phyloP scores from a whole-genome alignment of 208 protist species.

The Trypanosoma scelopori region DNA sequence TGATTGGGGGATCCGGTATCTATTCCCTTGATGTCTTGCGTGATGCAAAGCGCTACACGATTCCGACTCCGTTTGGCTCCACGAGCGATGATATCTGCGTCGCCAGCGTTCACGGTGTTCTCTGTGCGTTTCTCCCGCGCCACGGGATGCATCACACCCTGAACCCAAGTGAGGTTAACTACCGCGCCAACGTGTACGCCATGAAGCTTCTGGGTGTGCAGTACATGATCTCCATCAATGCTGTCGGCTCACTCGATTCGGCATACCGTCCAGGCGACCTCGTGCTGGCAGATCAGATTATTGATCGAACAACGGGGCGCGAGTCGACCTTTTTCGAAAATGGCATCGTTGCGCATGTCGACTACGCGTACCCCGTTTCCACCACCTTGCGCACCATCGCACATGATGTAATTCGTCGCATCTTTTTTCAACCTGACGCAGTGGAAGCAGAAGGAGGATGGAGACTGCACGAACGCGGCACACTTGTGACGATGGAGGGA shows the following conservation, averaged over 20 bases:
- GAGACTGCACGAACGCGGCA: slow-evolving; percentile 52
- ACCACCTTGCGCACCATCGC: slow-evolving; percentile 38
- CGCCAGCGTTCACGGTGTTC: slow-evolving; percentile 49
- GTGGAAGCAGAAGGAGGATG: slow-evolving; percentile 22
- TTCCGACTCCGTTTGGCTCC: slow-evolving; percentile 84
- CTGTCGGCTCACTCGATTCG: slow-evolving; percentile 82
- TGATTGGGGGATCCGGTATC: slow-evolving; percentile 90
- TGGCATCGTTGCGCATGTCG: slow-evolving; percentile 79
- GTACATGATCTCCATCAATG: slow-evolving; percentile 85
- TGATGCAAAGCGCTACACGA: slow-evolving; percentile 51
- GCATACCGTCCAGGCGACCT: slow-evolving; percentile 82
- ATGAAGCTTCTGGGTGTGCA: slow-evolving; percentile 86
- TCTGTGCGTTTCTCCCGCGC: slow-evolving; percentile 86
- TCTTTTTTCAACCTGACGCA: slow-evolving; percentile 33
- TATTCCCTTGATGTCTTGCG: slow-evolving; percentile 72
- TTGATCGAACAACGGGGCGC: slow-evolving; percentile 81
- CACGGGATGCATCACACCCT: slow-evolving; percentile 81
- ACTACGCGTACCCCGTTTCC: slow-evolving; percentile 84
- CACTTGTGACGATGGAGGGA: slow-evolving; percentile 91
- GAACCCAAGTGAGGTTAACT: slow-evolving; percentile 87
- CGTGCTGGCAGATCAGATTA: slow-evolving; percentile 86
- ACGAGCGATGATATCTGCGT: slow-evolving; percentile 69
- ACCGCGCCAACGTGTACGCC: slow-evolving; percentile 91
- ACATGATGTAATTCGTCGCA: slow-evolving; percentile 33
- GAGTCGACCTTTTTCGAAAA: slow-evolving; percentile 83